A percentile compares a stretch with the other conserved stretches of the same genome.
Conservation (phyloP, 139 green algal species). For the Picochlorum sp. region DNA sequence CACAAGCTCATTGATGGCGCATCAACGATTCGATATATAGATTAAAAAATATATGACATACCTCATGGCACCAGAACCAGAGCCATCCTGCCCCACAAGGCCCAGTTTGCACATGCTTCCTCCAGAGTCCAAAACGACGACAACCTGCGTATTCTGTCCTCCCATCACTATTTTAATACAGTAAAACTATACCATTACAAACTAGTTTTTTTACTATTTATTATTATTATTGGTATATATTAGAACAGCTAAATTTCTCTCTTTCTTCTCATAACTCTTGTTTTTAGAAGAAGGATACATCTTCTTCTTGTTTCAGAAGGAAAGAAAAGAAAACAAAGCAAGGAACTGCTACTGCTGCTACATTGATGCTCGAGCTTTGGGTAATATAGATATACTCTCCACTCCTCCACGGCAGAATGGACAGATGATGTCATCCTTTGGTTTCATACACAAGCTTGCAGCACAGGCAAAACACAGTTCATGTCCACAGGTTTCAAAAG, state of each 20-base stretch:
- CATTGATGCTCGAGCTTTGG: background rate
- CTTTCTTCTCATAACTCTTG: too few species aligned
- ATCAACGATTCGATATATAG: background rate
- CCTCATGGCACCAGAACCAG: background rate
- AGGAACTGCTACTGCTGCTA: too few species aligned
- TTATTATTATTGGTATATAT: too few species aligned
- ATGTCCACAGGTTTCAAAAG: conserved; percentile 9
- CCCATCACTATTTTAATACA: background rate
- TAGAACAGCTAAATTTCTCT: too few species aligned
- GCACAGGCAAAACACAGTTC: conserved; percentile 18
- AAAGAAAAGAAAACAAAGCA: too few species aligned
- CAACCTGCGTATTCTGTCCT: background rate
- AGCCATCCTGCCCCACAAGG: conserved; percentile 25
- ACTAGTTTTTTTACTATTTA: too few species aligned
- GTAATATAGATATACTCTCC: background rate
- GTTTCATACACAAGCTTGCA: background rate
- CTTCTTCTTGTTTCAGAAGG: too few species aligned
- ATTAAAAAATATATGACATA: background rate
- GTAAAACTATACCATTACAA: background rate
- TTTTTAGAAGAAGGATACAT: too few species aligned
- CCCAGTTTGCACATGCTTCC: conserved; percentile 61
- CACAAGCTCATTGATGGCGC: background rate
- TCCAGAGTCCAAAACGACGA: conserved; percentile 74
- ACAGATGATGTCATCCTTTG: conserved; percentile 1
- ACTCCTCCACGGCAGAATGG: conserved; percentile 11